Percentiles rank a stretch among this genome's conserved stretches.
Conservation (phyloP, 768 basidiomycete genomes). For the Boletus coccyginus region DNA sequence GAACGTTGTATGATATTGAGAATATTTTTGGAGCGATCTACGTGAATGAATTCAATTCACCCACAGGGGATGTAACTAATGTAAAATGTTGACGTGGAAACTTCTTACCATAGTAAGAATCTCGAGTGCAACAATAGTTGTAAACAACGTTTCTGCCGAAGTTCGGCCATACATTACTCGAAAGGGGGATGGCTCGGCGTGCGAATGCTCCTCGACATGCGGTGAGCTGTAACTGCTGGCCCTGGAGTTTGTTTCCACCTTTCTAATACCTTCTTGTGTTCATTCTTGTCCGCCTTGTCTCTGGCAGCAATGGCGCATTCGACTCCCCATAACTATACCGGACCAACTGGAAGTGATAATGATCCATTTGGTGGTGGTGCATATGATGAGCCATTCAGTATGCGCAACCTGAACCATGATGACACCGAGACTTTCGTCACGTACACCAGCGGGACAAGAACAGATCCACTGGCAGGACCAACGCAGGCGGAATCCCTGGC, state of each 20-base stretch:
- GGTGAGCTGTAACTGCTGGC: neutral
- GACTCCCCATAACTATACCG: conserved; percentile 5
- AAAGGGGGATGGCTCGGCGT: conserved; percentile 7
- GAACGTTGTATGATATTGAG: neutral
- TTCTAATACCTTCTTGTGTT: neutral
- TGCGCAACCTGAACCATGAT: conserved; percentile 8
- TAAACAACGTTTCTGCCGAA: no score
- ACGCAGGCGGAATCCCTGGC: conserved; percentile 26
- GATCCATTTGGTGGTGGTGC: conserved; percentile 29
- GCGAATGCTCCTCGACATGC: conserved; percentile 13
- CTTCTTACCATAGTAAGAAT: no score
- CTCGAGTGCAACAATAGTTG: no score
- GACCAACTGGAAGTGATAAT: conserved; percentile 9
- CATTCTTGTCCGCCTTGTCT: conserved; percentile 15
- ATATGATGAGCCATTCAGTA: conserved; percentile 22
- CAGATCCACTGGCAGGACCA: conserved; percentile 4
- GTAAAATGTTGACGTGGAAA: no score
- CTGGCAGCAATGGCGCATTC: conserved; percentile 27
- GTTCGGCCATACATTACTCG: no score
- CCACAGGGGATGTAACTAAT: no score
- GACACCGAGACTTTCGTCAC: conserved; percentile 21
- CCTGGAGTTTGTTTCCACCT: neutral
- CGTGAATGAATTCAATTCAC: neutral
- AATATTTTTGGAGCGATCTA: neutral
- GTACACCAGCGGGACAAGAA: conserved; percentile 18